Evolutionary conservation across 1,284 basidiomycete genomes (phyloP), one percentile per base, ranked within the genome.

Genomic region (Puccinia horiana): DNA sequence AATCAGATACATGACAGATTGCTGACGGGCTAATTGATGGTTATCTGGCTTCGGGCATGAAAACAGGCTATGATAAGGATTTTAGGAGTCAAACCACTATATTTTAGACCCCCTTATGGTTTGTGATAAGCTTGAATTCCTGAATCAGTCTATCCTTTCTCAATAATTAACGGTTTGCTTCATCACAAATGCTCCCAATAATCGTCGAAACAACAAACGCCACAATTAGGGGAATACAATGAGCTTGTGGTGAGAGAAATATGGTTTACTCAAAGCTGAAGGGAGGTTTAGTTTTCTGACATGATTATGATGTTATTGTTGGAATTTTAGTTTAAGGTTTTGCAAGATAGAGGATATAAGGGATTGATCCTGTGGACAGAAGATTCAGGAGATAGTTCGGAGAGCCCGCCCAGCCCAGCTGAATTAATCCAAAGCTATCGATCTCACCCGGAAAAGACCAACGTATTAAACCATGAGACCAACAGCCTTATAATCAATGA

Each of bases 261-360:
- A 29, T 14, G 29, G 18, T 16, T 61, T 76, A 3, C 23, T 61
- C 6, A 2, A 63, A 32, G n/a, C 5, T 1, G n/a, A 47, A 4
- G 4, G 5, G 23, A 11, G 1, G 4, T 23, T 20, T 44, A 8
- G 0, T 32, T 26, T 47, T 58, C 52, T 14, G 2, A 47, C n/a
- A 69, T 42, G 23, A 44, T 42, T 20, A n/a, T 4, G 9, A 37
- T 9, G 8, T 8, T 18, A 52, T 26, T 18, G 12, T 9, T n/a
- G 1, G 8, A 14, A 4, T 52, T 12, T 76, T 37, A 58, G 56
- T 40, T 42, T 23, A 35, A 84, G 32, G 79, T 86, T 8, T 78
- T 86, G 23, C 47, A 78, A 20, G 61, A 84, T 16, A 83, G 85
- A 11, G 85, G 86, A 5, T 86, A 85, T 81, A 84, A 83, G 4